Base-by-base conservation (phyloP, 228 moss, liverwort and hornwort species). In the Sphagnum magellanicum region DNA sequence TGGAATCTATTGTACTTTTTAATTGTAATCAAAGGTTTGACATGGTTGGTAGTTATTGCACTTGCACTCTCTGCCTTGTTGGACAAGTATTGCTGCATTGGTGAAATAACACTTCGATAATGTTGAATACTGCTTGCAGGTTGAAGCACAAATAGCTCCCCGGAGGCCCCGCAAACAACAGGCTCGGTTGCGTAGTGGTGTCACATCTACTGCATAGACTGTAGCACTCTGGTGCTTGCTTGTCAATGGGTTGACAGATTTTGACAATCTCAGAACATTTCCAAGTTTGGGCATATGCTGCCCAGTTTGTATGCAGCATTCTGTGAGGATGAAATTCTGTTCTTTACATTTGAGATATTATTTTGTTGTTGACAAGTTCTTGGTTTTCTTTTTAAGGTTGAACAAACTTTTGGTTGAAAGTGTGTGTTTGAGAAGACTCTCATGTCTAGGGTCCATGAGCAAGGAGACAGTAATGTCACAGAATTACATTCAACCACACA, bases 131-230 rank as follows among this genome's bases (percentile, higher is more conserved):
- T 32, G 32, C 32, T 32, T 32, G 10, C 80, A 94, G 93, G 91
- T 72, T 10, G 91, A 90, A 57, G 81, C 80, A 14, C 79, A 89
- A 67, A 75, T 83, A 63, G 83, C 70, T 8, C 87, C 89, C 0
- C 76, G 74, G 70, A 74, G 74, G 69, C 76, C 77, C 52, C 78
- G 83, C 75, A 93, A 81, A 70, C 79, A 81, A 32, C 93, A 93
- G 74, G 87, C 78, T 13, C 93, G 85, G 61, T 80, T 93, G 6
- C 79, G 91, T 15, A 93, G 89, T 58, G 91, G 91, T 53, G 61
- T 89, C 8, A 80, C 90, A 5, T 90, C 86, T 55, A 64, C 71
- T 12, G 8, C 70, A 50, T 53, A 72, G 58, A 71, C 60, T 13
- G 6, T 67, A 67, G 53, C 63, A 57, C 48, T 66, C 16, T 52